These are phyloP conservation scores for Grammothele lineata DNA, from an alignment of 768 basidiomycete genomes.

Conservation along the genomic window DNA sequence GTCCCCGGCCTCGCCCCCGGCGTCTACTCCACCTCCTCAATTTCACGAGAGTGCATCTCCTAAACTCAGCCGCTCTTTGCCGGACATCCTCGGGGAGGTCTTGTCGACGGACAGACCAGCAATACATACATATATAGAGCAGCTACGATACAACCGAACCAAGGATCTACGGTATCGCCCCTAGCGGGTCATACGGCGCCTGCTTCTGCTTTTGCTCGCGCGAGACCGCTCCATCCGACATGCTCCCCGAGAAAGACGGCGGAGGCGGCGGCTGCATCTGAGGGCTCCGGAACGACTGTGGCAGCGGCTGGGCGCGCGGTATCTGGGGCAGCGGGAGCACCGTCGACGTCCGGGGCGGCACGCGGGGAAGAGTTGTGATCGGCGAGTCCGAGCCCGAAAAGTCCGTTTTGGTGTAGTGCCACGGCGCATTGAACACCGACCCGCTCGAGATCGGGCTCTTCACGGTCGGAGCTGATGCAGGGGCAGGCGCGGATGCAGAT, in stretches of 20 bases:
- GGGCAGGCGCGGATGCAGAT: slow-evolving; percentile 11
- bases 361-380: slow-evolving; percentile 49
- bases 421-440: slow-evolving; percentile 39
- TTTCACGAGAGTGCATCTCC: not conserved
- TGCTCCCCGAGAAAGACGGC: slow-evolving; percentile 1
- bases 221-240: slow-evolving; percentile 6
- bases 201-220: slow-evolving; percentile 19
- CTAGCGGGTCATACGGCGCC: slow-evolving; percentile 24
- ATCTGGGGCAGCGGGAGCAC: not conserved
- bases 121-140: too few relatives aligned
- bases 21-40: not conserved
- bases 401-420: slow-evolving; percentile 53
- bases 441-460: slow-evolving; percentile 10
- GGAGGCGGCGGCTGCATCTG: not conserved
- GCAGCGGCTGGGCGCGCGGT: slow-evolving; percentile 5
- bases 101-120: too few relatives aligned
- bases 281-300: slow-evolving; percentile 6
- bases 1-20: not conserved
- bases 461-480: slow-evolving; percentile 7
- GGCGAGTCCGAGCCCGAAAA: slow-evolving; percentile 35
- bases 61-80: too few relatives aligned
- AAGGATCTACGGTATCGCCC: slow-evolving; percentile 24
- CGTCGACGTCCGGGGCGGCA: slow-evolving; percentile 31
- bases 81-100: too few relatives aligned
- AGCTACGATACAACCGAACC: too few relatives aligned